Percentiles rank a stretch among this genome's conserved stretches.
Conservation (phyloP, 192 early-diverging fungal genomes). For the Entophlyctis helioformis region DNA sequence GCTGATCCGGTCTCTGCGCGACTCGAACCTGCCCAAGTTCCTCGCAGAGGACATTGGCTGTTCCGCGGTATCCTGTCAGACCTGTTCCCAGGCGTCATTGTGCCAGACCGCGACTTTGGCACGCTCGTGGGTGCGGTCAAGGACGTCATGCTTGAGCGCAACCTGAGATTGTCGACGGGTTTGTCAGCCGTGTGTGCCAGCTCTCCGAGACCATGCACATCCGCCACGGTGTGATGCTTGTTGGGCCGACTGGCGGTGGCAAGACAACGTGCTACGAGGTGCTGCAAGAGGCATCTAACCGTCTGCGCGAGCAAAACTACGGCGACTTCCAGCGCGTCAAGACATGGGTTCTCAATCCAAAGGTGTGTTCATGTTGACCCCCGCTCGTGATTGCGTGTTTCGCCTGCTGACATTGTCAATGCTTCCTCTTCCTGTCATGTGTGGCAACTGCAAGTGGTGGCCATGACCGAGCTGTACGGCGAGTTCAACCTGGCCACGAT, state of each 20-base stretch:
- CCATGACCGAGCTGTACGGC: conserved; percentile 50
- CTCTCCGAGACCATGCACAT: conserved; percentile 46
- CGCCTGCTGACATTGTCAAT: neutral
- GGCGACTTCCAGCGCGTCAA: conserved; percentile 34
- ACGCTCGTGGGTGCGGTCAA: conserved; percentile 30
- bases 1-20: conserved; percentile 40
- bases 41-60: conserved; percentile 44
- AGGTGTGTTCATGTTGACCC: conserved; percentile 13
- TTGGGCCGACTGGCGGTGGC: conserved; percentile 52
- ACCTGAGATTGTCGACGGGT: conserved; percentile 32
- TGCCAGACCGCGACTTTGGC: conserved; percentile 40
- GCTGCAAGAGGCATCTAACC: conserved; percentile 28
- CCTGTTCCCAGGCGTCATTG: conserved; percentile 37
- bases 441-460: conserved; percentile 24
- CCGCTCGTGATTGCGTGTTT: neutral
- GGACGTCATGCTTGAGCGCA: conserved; percentile 29
- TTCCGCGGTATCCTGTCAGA: conserved; percentile 44
- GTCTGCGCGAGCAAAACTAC: conserved; percentile 19
- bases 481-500: conserved; percentile 51
- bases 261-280: conserved; percentile 49
- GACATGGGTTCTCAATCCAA: conserved; percentile 50
- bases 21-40: conserved; percentile 51
- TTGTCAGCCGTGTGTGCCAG: conserved; percentile 41
- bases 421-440: too few species aligned
- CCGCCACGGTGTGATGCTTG: conserved; percentile 51